Conservation (phyloP, 352 stramenopile species). For the Globisporangium polare region DNA sequence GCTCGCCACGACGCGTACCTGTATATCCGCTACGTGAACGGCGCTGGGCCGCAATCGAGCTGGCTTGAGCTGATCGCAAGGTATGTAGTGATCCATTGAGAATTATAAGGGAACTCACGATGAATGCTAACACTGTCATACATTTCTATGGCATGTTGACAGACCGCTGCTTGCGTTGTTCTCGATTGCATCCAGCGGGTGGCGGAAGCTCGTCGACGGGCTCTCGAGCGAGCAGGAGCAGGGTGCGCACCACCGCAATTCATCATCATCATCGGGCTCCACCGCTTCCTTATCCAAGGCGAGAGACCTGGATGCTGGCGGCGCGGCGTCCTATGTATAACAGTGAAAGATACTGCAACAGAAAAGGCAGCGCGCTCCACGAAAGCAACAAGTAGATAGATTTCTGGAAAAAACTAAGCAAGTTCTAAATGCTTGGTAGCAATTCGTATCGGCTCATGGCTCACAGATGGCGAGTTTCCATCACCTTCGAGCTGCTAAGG, state of each 20-base stretch:
- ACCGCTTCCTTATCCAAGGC: constrained; percentile 8
- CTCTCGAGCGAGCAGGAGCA: constrained; percentile 25
- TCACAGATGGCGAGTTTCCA: neutral
- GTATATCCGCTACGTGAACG: constrained; percentile 86
- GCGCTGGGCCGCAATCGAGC: constrained; percentile 42
- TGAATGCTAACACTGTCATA: constrained; percentile 3
- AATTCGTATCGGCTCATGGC: neutral
- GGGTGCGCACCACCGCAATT: neutral
- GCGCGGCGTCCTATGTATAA: constrained; percentile 11
- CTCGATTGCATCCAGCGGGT: constrained; percentile 59
- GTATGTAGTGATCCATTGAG: constrained; percentile 18
- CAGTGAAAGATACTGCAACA: neutral
- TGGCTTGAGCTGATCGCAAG: constrained; percentile 70
- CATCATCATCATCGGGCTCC: neutral
- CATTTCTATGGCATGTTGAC: constrained; percentile 12
- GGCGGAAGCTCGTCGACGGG: constrained; percentile 55
- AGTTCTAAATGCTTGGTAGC: neutral
- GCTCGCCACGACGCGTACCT: constrained; percentile 78
- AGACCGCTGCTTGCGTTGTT: constrained; percentile 58
- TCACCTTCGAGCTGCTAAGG: too few species aligned
- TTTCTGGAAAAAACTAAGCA: neutral
- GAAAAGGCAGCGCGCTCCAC: neutral
- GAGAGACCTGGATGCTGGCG: constrained; percentile 4
- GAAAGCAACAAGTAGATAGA: neutral
- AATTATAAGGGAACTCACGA: neutral